A percentile compares a stretch with the other conserved stretches of the same genome.
phyloP scores from a whole-genome alignment of 768 basidiomycete species.

The Leucosporidium scottii region DNA sequence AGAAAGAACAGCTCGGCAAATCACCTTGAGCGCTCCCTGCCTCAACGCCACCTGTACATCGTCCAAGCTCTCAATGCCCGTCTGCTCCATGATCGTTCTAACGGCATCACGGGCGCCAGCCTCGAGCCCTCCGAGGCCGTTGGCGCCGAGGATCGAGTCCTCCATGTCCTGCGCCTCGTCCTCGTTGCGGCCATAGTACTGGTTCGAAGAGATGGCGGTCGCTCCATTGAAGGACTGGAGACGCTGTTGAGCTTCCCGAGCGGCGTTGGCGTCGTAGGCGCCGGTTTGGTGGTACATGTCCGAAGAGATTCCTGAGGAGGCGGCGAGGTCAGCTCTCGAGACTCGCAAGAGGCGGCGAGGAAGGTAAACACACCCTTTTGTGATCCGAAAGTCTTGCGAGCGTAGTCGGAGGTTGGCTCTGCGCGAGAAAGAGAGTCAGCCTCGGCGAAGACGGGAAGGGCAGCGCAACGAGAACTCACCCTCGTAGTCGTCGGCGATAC shows the following conservation, averaged over 20 bases:
- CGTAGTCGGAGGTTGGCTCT: conserved; percentile 52
- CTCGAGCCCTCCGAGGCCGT: conserved; percentile 54
- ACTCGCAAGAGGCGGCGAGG: neutral
- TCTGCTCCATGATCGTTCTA: conserved; percentile 53
- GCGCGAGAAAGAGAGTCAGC: neutral
- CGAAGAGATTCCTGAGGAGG: conserved; percentile 67
- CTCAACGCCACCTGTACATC: conserved; percentile 81
- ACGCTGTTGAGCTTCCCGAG: conserved; percentile 70
- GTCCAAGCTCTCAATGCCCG: conserved; percentile 42
- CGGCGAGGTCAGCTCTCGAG: neutral
- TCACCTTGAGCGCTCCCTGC: conserved; percentile 71
- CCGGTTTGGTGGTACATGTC: conserved; percentile 95
- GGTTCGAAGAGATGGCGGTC: conserved; percentile 58
- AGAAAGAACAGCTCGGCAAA: conserved; percentile 5
- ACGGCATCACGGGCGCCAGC: conserved; percentile 68
- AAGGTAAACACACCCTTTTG: conserved; percentile 57
- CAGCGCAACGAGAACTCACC: conserved; percentile 1
- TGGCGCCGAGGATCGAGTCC: conserved; percentile 48
- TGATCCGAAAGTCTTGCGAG: conserved; percentile 79
- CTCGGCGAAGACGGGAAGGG: neutral
- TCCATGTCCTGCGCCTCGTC: conserved; percentile 45
- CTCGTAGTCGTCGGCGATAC: conserved; percentile 40
- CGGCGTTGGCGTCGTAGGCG: conserved; percentile 65
- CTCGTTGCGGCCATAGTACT: conserved; percentile 91
- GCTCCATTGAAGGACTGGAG: conserved; percentile 83